These are phyloP conservation scores for Anisodus acutangulus DNA, from an alignment of 257 asterid species.

Conservation along the genomic window DNA sequence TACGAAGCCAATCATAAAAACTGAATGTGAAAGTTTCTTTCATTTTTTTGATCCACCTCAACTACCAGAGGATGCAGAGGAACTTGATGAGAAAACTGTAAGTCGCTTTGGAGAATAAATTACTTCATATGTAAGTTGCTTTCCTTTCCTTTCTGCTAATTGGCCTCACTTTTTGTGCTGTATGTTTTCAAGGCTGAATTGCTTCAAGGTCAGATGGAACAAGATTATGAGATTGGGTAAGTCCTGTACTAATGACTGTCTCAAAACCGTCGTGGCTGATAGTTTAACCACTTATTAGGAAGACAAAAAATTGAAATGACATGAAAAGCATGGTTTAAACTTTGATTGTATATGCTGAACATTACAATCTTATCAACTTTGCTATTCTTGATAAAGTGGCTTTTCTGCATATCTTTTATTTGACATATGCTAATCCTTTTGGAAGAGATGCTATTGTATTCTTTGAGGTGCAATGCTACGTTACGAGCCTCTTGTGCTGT, in stretches of 20 bases:
- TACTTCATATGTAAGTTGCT: background rate
- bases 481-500: background rate
- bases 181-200: slow-evolving; percentile 64
- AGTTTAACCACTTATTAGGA: background rate
- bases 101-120: slow-evolving; percentile 29
- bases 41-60: slow-evolving; percentile 93
- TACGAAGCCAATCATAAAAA: slow-evolving; percentile 72
- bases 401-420: slow-evolving; percentile 10
- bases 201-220: slow-evolving; percentile 83
- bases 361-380: background rate
- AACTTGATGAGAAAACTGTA: slow-evolving; percentile 86
- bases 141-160: background rate
- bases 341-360: background rate
- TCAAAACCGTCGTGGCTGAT: background rate
- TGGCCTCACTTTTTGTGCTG: slow-evolving; percentile 26
- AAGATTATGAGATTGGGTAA: slow-evolving; percentile 86
- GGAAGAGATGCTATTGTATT: background rate
- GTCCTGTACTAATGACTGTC: slow-evolving; percentile 28
- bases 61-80: slow-evolving; percentile 81
- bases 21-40: slow-evolving; percentile 87
- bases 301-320: slow-evolving; percentile 1
- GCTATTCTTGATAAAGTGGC: slow-evolving; percentile 12
- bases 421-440: background rate
- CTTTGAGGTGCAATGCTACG: background rate
- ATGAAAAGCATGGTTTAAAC: background rate